Evolutionary conservation across 202 grass and related monocot genomes (phyloP), one percentile per base, ranked within the genome.

Genomic region (Eragrostis tef): DNA sequence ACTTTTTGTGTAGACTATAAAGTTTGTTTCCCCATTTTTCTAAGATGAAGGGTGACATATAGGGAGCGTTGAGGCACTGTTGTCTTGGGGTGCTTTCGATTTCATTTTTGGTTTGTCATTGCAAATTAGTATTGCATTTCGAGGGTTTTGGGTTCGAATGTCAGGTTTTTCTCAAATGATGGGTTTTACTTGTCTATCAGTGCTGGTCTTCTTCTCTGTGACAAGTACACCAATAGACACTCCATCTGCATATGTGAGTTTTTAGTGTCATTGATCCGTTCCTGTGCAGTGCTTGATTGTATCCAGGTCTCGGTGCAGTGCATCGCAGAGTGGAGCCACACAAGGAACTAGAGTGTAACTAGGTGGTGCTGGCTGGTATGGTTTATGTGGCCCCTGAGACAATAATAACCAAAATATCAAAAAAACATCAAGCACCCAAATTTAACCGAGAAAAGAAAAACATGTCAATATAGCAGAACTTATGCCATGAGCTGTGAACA

Each of bases 191-290:
- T 34, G 31, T 34, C 4, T 34, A 34, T 34, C 31, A 34, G 31
- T 34, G 4, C 4, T 34, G 31, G 31, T 34, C 31, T 34, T 34
- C 42, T 48, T 31, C 29, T 31, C 29, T 66, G 70, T 97, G 70
- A 97, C 54, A 19, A 97, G 94, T 49, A 94, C 92, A 11, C 92
- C 92, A 1, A 86, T 59, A 71, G 90, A 86, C 27, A 83, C 88
- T 1, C 39, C 81, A 79, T 97, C 94, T 0, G 86, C 74, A 56
- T 97, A 97, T 61, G 27, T 11, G 7, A 91, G 44, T 39, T 75
- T 25, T 21, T 89, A 94, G 61, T 80, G 25, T 26, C 89, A 94
- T 88, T 87, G 22, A 97, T 85, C 29, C 72, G 78, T 31, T 97
- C 63, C 10, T 43, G 43, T 43, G 10, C 57, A 50, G 57, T 79